phyloP scores from a whole-genome alignment of 129 eudicot genomes.

The Flaveria ramosissima region DNA sequence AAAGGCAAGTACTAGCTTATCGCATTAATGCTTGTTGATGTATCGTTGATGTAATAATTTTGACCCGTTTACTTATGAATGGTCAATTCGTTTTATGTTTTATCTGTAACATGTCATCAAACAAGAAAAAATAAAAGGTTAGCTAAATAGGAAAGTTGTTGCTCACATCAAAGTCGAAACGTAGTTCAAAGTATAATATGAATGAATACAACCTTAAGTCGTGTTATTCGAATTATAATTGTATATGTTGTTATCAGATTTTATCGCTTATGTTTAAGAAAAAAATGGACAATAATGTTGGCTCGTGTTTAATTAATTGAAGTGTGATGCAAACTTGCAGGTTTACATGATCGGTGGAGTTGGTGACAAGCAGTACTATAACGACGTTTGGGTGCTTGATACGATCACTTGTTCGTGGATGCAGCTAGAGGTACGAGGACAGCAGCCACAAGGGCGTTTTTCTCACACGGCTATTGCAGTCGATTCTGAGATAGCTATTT shows the following conservation, averaged over 20 bases:
- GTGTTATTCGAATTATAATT: not conserved
- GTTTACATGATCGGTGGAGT: constrained; percentile 86
- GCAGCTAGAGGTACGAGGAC: constrained; percentile 62
- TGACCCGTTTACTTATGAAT: not conserved
- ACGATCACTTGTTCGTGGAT: constrained; percentile 55
- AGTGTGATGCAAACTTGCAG: constrained; percentile 38
- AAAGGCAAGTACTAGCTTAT: constrained; percentile 51
- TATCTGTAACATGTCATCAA: not conserved
- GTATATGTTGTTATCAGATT: not conserved
- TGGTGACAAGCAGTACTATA: constrained; percentile 77
- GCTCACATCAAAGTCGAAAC: not conserved
- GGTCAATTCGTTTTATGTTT: no score
- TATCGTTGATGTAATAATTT: not conserved
- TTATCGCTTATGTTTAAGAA: not conserved
- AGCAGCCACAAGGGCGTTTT: constrained; percentile 86
- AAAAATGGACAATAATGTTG: not conserved
- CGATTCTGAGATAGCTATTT: constrained; percentile 64
- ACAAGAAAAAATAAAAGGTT: not conserved
- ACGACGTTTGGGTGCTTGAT: constrained; percentile 89
- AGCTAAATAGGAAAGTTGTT: not conserved
- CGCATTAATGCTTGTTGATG: not conserved
- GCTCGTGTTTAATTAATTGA: not conserved
- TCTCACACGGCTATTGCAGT: constrained; percentile 79
- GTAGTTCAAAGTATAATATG: not conserved
- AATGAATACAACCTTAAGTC: not conserved